Evolutionary conservation across 306 rosid genomes (phyloP), one percentile per base, ranked within the genome.

Genomic region (Vicia sativa): DNA sequence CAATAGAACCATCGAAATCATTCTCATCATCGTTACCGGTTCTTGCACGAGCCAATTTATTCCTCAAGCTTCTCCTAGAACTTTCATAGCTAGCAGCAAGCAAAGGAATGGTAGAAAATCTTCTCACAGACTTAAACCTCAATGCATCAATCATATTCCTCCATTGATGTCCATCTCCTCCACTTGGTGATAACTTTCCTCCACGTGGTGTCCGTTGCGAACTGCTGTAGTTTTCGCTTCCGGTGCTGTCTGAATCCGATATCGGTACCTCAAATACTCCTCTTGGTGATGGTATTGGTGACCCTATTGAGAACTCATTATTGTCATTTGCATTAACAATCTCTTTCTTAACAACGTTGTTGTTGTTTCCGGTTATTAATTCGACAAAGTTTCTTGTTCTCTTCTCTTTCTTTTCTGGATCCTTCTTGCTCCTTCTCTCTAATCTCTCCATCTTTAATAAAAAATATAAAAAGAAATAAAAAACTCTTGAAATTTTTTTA

Each of bases 251-350:
- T 1, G 87, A 84, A 28, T 86, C 95, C 31, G 68, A 42, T 16
- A 76, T 50, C 0, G 79, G 81, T n/a, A 78, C 82, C 50, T 88
- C 96, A 14, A 93, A 55, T 11, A 93, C 95, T 3, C 83, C 85
- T 70, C 87, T 86, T 1, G 98, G 96, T 7, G 98, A 76, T 14
- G 96, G 93, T 7, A 89, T 53, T 15, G 46, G 25, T 7, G 68
- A 62, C 7, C 12, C 9, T 37, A 11, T 6, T 31, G 18, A 85
- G 5, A 72, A 1, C 11, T 82, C 86, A 21, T 52, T 21, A 28
- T 49, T 18, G 1, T 73, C 80, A 28, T 60, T 29, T 1, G 61
- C 6, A 19, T 0, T 3, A 38, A 6, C 4, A 49, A 63, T 15
- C 6, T 37, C 79, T 9, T 66, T 71, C 42, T 19, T 60, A 34